Percentiles rank a stretch among this genome's conserved stretches.
These are phyloP conservation scores for bread wheat (Triticum aestivum) DNA, from an alignment of 176 grass and related monocot species.

Conservation along the genomic window IWGSC_CS_RefSeq_v2.1 NC_057799.1:638266008-638266507, in stretches of 20 bases:
- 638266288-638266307: not conserved
- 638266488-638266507: too few relatives aligned
- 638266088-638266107: conserved; percentile 81
- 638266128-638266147: conserved; percentile 99
- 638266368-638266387: not conserved
- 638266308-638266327: not conserved
- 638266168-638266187: conserved; percentile 93
- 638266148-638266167: conserved; percentile 82
- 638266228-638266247: conserved; percentile 92
- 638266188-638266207: conserved; percentile 79
- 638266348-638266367: not conserved
- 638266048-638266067: conserved; percentile 80
- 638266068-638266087: conserved; percentile 75
- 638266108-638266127: conserved; percentile 94
- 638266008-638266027: conserved; percentile 66
- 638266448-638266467: conserved; percentile 44
- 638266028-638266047: conserved; percentile 87
- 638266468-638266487: conserved; percentile 22
- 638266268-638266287: not conserved
- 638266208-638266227: conserved; percentile 73
- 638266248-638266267: conserved; percentile 25
- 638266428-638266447: conserved; percentile 30
- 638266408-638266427: not conserved
- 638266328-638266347: not conserved
- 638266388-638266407: not conserved